Evolutionary conservation across 108 stramenopile species (phyloP).

Genomic region (Fragilaria radians): DNA sequence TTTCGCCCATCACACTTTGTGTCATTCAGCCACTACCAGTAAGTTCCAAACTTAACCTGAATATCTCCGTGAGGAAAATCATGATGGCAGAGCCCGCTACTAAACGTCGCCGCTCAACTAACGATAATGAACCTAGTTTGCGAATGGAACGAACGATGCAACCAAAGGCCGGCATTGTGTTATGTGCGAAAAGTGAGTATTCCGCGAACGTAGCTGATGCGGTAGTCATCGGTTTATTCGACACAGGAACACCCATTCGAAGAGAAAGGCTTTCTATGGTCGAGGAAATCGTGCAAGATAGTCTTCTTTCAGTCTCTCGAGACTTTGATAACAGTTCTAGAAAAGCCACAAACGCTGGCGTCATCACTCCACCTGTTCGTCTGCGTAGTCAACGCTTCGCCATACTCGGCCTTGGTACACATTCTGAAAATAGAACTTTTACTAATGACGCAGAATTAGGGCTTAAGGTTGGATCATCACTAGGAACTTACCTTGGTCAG

Average conservation of each 20-base stretch:
- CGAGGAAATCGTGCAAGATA: not conserved
- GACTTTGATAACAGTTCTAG: not conserved
- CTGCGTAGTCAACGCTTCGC: not conserved
- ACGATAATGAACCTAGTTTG: not conserved
- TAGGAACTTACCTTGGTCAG: not conserved
- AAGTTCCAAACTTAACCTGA: not conserved
- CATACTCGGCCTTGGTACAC: not conserved
- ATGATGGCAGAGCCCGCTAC: conserved; percentile 1
- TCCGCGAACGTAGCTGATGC: not conserved
- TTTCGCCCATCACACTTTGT: not conserved
- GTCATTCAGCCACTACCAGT: not conserved
- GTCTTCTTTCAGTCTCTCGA: not conserved
- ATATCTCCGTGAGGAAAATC: not conserved
- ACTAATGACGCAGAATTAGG: not conserved
- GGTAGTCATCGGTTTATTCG: not conserved
- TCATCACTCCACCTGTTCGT: not conserved
- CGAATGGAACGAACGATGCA: not conserved
- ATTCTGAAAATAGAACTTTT: not conserved
- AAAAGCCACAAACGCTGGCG: not conserved
- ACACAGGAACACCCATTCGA: not conserved
- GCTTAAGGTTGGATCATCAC: not conserved
- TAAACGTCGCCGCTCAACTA: not conserved
- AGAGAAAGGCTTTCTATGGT: not conserved
- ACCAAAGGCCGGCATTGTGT: not conserved
- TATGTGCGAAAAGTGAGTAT: not conserved